Evolutionary conservation across 75 land plant genomes (phyloP), one percentile per base, ranked within the genome.

Genomic region (Sequoiadendron giganteum): DNA sequence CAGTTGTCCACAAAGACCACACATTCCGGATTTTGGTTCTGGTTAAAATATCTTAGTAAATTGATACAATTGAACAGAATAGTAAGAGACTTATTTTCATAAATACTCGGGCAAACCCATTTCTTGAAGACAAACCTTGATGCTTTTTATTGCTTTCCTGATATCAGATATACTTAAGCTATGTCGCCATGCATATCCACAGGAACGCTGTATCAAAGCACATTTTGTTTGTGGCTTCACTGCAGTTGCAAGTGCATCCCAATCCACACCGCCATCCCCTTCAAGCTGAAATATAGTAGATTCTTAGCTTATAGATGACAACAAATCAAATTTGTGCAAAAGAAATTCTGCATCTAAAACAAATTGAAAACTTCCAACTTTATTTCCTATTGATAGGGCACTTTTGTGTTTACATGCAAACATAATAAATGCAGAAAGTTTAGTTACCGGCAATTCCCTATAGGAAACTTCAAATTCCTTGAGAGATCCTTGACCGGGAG

Each of bases 1-100:
- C 99, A 97, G 87, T 97, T 96, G 88, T 97, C 99, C 82, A 97
- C 99, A 91, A 97, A 92, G 88, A 97, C 96, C 92, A 96, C 92
- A 90, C 99, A 97, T 45, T 95, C 87, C 13, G 95, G 93, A 88
- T 93, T 96, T 84, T 97, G 99, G 80, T 70, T 87, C 99, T 97
- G 95, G 85, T 56, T 14, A 36, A 86, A 14, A 36, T 38, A 9
- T 34, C 32, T 19, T 43, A 16, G 15, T 28, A 86, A 80, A 83
- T 77, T 39, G 21, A 42, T 25, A 48, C 16, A 21, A 75, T 16
- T 79, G 83, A 39, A 79, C 9, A 79, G 82, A 79, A 49, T 10
- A 11, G n/a, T 25, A 82, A 87, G 42, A 21, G n/a, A 28, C 48
- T 47, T n/a, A 3, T 10, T 82, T 82, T 43, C 49, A 21, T 81